phyloP scores from a whole-genome alignment of 768 basidiomycete species.

The Panus rudis region DNA sequence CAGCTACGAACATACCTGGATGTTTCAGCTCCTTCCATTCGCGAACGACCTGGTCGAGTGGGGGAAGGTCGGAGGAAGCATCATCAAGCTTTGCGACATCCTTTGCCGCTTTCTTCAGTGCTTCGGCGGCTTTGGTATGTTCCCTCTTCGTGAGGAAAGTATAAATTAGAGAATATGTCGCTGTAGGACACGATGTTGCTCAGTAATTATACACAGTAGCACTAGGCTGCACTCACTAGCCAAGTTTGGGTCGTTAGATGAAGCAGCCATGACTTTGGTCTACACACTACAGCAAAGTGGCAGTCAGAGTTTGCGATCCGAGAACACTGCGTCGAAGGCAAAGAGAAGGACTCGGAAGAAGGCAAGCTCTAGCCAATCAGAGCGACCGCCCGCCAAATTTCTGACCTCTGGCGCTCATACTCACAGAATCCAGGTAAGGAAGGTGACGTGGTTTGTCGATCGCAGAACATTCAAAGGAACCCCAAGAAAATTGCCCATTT shows the following conservation, averaged over 20 bases:
- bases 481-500: too few species aligned
- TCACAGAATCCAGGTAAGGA: too few species aligned
- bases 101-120: conserved; percentile 69
- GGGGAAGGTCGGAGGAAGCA: conserved; percentile 38
- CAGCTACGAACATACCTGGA: conserved; percentile 22
- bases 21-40: conserved; percentile 45
- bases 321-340: background rate
- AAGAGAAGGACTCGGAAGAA: conserved; percentile 2
- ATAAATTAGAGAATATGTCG: conserved; percentile 70
- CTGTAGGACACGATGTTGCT: conserved; percentile 34
- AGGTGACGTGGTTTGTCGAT: too few species aligned
- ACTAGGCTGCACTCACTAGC: conserved; percentile 35
- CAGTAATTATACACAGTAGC: conserved; percentile 5
- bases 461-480: too few species aligned
- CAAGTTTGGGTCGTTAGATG: conserved; percentile 34
- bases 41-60: conserved; percentile 57
- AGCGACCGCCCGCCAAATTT: conserved; percentile 1
- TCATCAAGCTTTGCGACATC: conserved; percentile 52
- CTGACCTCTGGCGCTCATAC: background rate
- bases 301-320: background rate
- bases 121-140: conserved; percentile 65
- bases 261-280: background rate
- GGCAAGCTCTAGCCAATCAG: background rate
- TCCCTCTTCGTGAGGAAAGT: conserved; percentile 61
- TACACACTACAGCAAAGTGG: background rate